phyloP scores from a whole-genome alignment of 1,139 yeast species.

The Hansenula sp. region DNA sequence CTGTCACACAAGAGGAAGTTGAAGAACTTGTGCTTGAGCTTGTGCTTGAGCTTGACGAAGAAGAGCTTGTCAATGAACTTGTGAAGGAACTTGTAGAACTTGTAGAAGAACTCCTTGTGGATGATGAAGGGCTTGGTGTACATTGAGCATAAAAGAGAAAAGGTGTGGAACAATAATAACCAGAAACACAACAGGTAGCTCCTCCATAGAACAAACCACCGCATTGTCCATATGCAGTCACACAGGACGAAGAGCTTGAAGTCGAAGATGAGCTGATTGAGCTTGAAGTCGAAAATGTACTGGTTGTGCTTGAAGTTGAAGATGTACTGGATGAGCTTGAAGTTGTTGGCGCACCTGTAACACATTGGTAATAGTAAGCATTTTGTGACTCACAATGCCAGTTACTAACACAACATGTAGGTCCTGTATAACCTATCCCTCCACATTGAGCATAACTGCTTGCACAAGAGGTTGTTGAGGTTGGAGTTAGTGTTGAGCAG shows the following conservation, averaged over 20 bases:
- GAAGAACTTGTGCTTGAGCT: background rate
- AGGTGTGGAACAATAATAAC: constrained; percentile 8
- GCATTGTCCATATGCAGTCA: constrained; percentile 8
- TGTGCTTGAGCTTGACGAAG: background rate
- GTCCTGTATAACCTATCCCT: constrained; percentile 24
- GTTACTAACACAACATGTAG: constrained; percentile 24
- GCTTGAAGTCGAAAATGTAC: background rate
- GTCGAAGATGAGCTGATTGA: background rate
- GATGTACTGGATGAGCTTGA: background rate
- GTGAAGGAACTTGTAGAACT: background rate
- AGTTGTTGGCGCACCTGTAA: background rate
- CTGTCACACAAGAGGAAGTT: background rate
- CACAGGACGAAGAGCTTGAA: background rate
- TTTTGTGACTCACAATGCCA: constrained; percentile 19
- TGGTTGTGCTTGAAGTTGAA: background rate
- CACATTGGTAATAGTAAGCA: constrained; percentile 10
- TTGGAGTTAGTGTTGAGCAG: background rate
- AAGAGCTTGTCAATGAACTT: background rate
- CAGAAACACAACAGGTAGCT: constrained; percentile 8
- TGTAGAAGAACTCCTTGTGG: background rate
- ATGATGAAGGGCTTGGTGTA: background rate
- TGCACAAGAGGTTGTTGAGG: constrained; percentile 8
- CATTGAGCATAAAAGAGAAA: constrained; percentile 14
- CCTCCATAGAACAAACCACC: constrained; percentile 11
- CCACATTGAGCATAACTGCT: constrained; percentile 28